phyloP scores from a whole-genome alignment of 176 grass and related monocot genomes.

The Carex scoparia region DNA sequence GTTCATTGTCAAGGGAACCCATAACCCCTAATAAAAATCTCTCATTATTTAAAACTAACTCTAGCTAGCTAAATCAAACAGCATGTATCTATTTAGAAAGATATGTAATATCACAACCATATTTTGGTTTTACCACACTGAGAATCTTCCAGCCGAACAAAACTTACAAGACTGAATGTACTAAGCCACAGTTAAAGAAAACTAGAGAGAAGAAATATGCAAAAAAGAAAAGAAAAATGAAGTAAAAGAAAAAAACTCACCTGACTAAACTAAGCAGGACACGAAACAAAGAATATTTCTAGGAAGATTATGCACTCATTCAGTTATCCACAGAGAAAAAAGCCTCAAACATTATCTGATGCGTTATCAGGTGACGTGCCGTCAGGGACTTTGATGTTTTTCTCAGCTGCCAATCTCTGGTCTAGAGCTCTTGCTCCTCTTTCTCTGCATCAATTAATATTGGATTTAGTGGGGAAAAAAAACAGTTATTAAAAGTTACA shows the following conservation, averaged over 20 bases:
- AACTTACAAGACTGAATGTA: not conserved
- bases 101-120: not conserved
- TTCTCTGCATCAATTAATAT: constrained; percentile 50
- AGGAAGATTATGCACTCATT: not conserved
- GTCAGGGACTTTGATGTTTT: constrained; percentile 38
- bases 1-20: too few relatives aligned
- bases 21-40: not conserved
- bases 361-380: constrained; percentile 24
- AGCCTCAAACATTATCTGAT: constrained; percentile 65
- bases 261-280: not conserved
- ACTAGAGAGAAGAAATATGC: not conserved
- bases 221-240: not conserved
- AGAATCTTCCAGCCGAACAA: not conserved
- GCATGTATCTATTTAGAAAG: not conserved
- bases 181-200: not conserved
- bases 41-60: not conserved
- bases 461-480: not conserved
- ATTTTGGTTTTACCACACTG: not conserved
- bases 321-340: not conserved
- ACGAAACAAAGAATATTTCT: not conserved
- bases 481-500: not conserved
- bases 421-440: constrained; percentile 92
- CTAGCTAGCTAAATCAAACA: not conserved
- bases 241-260: not conserved
- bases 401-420: constrained; percentile 83